A percentile compares a stretch with the other conserved stretches of the same genome.
Conservation (phyloP, 2,329 filamentous ascomycete genomes). For the Metarhizium guizhouense region DNA sequence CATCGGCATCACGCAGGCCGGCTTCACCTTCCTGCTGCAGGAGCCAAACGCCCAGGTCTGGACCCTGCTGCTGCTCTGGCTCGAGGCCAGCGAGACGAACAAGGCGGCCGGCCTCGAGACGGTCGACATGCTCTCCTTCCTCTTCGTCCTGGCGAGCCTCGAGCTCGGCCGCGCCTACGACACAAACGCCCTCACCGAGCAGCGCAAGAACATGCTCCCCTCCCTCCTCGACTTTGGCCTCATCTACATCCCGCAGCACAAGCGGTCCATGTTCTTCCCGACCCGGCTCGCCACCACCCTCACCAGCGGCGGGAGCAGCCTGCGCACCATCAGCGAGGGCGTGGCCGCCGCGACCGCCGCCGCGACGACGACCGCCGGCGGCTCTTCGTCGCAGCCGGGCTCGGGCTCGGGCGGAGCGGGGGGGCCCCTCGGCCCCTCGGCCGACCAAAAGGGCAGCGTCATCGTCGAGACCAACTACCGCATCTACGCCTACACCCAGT, state of each 20-base stretch:
- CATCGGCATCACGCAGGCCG: constrained; percentile 78
- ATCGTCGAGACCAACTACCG: constrained; percentile 98
- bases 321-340: constrained; percentile 61
- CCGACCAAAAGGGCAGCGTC: constrained; percentile 65
- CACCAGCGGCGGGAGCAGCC: constrained; percentile 68
- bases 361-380: constrained; percentile 20
- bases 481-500: constrained; percentile 92
- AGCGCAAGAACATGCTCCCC: constrained; percentile 81
- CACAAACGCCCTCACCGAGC: constrained; percentile 70
- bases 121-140: constrained; percentile 89
- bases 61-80: constrained; percentile 88
- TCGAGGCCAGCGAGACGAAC: constrained; percentile 64
- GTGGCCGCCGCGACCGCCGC: constrained; percentile 57
- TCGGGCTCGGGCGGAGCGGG: constrained; percentile 4
- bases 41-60: constrained; percentile 96
- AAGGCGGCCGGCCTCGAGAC: constrained; percentile 63
- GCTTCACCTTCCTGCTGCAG: constrained; percentile 90
- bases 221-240: constrained; percentile 89
- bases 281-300: constrained; percentile 91
- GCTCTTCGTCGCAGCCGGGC: constrained; percentile 19
- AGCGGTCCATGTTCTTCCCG: constrained; percentile 65
- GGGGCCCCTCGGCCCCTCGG: constrained; percentile 23
- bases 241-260: constrained; percentile 60
- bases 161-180: constrained; percentile 89
- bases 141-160: constrained; percentile 89